Evolutionary conservation across 169 alveolate genomes (phyloP), one percentile per base, ranked within the genome.

Genomic region (Eimeria acervulina): DNA sequence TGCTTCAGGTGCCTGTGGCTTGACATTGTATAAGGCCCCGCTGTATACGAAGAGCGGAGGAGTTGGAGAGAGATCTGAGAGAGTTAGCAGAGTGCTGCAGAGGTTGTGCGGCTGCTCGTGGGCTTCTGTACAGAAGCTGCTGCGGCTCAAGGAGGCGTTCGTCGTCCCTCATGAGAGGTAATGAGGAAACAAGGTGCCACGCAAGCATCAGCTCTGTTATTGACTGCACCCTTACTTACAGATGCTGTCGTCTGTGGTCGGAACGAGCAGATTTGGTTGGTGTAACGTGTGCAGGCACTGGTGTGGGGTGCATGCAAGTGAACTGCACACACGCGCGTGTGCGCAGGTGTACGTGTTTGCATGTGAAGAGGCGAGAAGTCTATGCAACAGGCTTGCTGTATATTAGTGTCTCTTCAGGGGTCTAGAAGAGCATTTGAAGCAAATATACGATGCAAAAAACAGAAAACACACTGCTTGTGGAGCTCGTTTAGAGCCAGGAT

Each of bases 141-240:
- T 85, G 78, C 93, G 93, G 80, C 78, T 17, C 13, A 85, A 85
- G 55, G 55, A 85, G 68, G 80, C 93, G 17, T 85, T 85, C 10
- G 80, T 38, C 26, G 59, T 59, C 28, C 55, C 76, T 40, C 13
- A 74, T 33, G 85, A 40, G 61, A 74, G 59, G 85, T 74, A 23
- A 38, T 0, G 26, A 68, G 78, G 44, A 68, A 44, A 68, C 44
- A n/a, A 7, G 31, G 19, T 51, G 44, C 78, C 5, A n/a, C 44
- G 23, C n/a, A 7, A 68, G 78, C 44, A 68, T 42, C 40, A 13
- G 26, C 19, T 5, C 38, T 63, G 74, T n/a, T 63, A 0, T 7
- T 63, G 74, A 6, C 38, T 26, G 33, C 74, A n/a, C 15, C 26
- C 74, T n/a, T 63, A 59, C n/a, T 4, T 59, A 3, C 19, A 59